phyloP scores from a whole-genome alignment of 768 basidiomycete species.

The Suillus fuscotomentosus region DNA sequence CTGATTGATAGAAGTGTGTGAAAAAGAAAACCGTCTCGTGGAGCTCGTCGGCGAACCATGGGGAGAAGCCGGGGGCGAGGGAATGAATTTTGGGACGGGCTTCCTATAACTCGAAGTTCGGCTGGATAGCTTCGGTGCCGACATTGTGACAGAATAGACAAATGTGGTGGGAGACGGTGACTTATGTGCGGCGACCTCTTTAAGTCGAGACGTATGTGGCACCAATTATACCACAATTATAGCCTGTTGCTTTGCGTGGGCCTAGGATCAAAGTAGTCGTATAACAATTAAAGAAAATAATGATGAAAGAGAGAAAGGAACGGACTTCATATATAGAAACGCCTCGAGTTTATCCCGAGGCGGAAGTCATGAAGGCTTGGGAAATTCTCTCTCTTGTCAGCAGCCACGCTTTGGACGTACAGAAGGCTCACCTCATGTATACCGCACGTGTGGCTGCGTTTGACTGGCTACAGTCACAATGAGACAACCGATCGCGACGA shows the following conservation, averaged over 20 bases:
- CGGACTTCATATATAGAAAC: slow-evolving; percentile 31
- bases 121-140: slow-evolving; percentile 26
- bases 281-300: slow-evolving; percentile 19
- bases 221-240: not conserved
- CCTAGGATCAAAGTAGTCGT: slow-evolving; percentile 25
- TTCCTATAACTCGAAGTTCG: slow-evolving; percentile 64
- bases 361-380: slow-evolving; percentile 26
- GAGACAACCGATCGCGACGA: slow-evolving; percentile 34
- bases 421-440: slow-evolving; percentile 38
- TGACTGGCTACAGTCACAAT: slow-evolving; percentile 27
- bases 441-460: slow-evolving; percentile 31
- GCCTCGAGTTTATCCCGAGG: slow-evolving; percentile 32
- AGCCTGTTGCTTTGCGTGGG: slow-evolving; percentile 23
- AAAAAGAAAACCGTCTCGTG: slow-evolving; percentile 31
- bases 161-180: not conserved
- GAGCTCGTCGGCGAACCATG: slow-evolving; percentile 34
- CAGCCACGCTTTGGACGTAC: slow-evolving; percentile 35
- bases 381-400: slow-evolving; percentile 31
- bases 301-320: slow-evolving; percentile 25
- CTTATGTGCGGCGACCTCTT: not conserved
- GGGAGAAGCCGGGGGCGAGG: slow-evolving; percentile 52
- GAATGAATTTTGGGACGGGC: slow-evolving; percentile 65
- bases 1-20: slow-evolving; percentile 11
- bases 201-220: not conserved
- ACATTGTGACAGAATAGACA: slow-evolving; percentile 17